Percentiles rank a stretch among this genome's conserved stretches.
Evolutionary conservation across 306 rosid genomes (phyloP).

Genomic region (Pterocarpus santalinus): DNA sequence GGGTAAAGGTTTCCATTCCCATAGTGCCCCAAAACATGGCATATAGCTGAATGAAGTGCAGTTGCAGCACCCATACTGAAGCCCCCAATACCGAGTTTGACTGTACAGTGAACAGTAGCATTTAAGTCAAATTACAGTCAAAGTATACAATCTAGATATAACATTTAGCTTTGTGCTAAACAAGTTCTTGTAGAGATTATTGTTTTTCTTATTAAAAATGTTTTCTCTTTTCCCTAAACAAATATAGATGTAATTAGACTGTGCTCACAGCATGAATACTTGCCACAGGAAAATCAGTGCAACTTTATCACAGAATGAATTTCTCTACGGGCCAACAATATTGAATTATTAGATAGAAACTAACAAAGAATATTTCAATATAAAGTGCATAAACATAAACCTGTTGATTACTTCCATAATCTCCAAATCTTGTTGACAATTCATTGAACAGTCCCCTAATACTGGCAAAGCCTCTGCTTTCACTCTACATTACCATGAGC

Average conservation of each 20-base stretch:
- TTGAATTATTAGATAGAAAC: slow-evolving; percentile 21
- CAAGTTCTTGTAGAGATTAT: slow-evolving; percentile 28
- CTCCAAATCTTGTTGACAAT: slow-evolving; percentile 12
- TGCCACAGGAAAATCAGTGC: not conserved
- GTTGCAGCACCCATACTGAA: slow-evolving; percentile 99
- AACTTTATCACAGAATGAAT: not conserved
- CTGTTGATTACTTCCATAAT: slow-evolving; percentile 29
- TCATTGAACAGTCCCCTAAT: slow-evolving; percentile 2
- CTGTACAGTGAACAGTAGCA: slow-evolving; percentile 55
- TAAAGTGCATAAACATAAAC: slow-evolving; percentile 14
- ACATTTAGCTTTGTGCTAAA: slow-evolving; percentile 23
- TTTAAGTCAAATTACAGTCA: slow-evolving; percentile 37
- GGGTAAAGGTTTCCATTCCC: slow-evolving; percentile 86
- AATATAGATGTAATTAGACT: not conserved
- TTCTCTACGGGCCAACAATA: not conserved
- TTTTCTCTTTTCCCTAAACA: slow-evolving; percentile 11
- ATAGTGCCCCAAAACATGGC: slow-evolving; percentile 74
- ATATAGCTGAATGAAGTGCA: slow-evolving; percentile 90
- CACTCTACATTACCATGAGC: slow-evolving; percentile 29
- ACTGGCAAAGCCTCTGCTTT: slow-evolving; percentile 28
- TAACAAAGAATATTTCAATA: not conserved
- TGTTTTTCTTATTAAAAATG: not conserved
- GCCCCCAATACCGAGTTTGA: slow-evolving; percentile 94
- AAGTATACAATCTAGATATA: not conserved
- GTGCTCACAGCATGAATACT: slow-evolving; percentile 1